Base-by-base conservation (phyloP, 2,329 filamentous ascomycete species). In the Pseudogymnoascus sp. region DNA sequence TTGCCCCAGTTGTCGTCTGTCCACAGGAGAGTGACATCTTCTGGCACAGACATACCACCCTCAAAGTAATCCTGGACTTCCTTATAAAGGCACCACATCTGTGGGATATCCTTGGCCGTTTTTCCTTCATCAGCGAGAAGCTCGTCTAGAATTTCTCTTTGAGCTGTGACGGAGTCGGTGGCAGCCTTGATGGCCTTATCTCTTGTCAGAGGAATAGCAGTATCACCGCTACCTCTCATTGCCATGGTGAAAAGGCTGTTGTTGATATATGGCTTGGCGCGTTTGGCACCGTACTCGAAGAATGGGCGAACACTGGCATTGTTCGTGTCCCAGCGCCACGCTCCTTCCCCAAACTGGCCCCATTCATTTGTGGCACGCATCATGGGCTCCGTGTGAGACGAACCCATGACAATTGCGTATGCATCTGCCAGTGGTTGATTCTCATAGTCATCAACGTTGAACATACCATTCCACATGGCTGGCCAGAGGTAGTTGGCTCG, bases 401-500 rank as follows among this genome's bases (percentile, higher is more conserved):
- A 87, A 2, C 87, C 87, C 71, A 91, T 83, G 0, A 91, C 87
- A 62, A 91, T 83, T 41, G 85, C 88, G 70, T 85, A 91, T n/a
- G 86, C 86, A 67, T 91, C 86, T 0, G 88, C 86, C 4, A 89
- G 79, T 0, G 85, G 83, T 69, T 89, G 86, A 67, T 86, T 91
- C 30, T 80, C 78, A 2, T 82, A 78, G 69, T 91, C 88, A 64
- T 91, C 89, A 1, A 89, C 81, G 69, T 86, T 84, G 69, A 91
- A 89, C 80, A 90, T 89, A 66, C 80, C 82, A 5, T 80, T 82
- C 89, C 88, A 91, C 71, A 84, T 78, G 0, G 87, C 82, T 0
- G 88, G 89, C 88, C 89, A 91, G 59, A 91, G 76, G 69, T 90
- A 91, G 72, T 91, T 91, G 14, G 88, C 88, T 38, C 84, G 81